These are phyloP conservation scores for Aphanomyces euteiches DNA, from an alignment of 352 stramenopile genomes.

Conservation along the genomic window DNA sequence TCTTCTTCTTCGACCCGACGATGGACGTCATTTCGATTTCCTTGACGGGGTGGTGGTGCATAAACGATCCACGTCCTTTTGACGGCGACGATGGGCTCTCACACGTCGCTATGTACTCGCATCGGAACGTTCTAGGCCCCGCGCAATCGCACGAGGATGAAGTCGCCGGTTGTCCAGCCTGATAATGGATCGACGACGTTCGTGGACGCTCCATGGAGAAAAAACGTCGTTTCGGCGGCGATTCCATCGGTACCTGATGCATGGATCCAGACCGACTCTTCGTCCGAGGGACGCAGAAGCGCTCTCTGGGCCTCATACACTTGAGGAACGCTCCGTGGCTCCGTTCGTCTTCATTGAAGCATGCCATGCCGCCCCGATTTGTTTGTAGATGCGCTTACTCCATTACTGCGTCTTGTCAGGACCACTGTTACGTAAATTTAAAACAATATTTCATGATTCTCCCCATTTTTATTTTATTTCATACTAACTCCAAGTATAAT, in stretches of 20 bases:
- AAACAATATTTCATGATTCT: background rate
- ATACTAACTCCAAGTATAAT: background rate
- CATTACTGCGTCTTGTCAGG: background rate
- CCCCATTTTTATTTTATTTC: background rate
- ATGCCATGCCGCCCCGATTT: background rate
- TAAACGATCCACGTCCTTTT: background rate
- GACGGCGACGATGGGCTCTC: conserved; percentile 20
- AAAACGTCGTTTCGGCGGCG: conserved; percentile 19
- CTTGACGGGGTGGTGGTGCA: background rate
- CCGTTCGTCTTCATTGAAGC: conserved; percentile 15
- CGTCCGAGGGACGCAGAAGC: conserved; percentile 10
- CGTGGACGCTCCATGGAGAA: conserved; percentile 22
- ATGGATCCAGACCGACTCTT: conserved; percentile 9
- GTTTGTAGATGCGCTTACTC: background rate
- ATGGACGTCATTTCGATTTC: conserved; percentile 30
- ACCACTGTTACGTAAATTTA: background rate
- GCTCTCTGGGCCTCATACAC: conserved; percentile 27
- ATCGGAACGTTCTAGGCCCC: conserved; percentile 20
- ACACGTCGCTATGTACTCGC: background rate
- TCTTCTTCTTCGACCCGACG: conserved; percentile 26
- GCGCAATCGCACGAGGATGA: conserved; percentile 20
- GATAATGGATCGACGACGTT: conserved; percentile 10
- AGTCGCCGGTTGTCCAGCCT: background rate
- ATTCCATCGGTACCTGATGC: background rate
- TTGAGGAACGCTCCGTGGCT: conserved; percentile 28